Evolutionary conservation across 257 asterid species (phyloP), one percentile per base, ranked within the genome.

Genomic region (Solanum sparsipilum): DNA sequence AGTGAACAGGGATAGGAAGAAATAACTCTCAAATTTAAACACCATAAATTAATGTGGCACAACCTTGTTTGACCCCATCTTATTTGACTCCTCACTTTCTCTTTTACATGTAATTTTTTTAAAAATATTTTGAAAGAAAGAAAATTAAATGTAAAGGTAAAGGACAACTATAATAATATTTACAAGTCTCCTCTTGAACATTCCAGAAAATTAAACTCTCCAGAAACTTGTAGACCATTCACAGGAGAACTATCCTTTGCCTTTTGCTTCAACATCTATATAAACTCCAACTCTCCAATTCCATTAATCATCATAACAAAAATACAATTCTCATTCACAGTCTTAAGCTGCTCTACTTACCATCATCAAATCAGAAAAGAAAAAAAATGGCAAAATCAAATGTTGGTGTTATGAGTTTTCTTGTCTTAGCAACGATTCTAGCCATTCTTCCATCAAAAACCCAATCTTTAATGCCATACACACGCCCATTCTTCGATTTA

Each of bases 401-500:
- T 39, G 25, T 68, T 23, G 4, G 27, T 27, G 13, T 20, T 16
- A 16, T 32, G 44, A 84, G 46, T 32, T 71, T 81, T 5, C 85
- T 91, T 2, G 76, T 39, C 1, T 23, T 86, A 7, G 67, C 84
- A 23, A 2, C 46, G 11, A 18, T 48, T 6, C 11, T 71, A 1
- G 9, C 75, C 10, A 2, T 89, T n/a, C n/a, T 71, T 8, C 87
- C 91, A 3, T 11, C 60, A 20, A 86, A 56, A 44, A 34, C 90
- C 5, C 35, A 88, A 12, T 90, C 91, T 65, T 85, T 89, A 12
- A 83, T 89, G 9, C 92, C 94, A 5, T 90, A 87, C 87, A 39
- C 89, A 0, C 91, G 88, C 1, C 36, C 89, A 21, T 25, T 90
- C 16, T 86, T 58, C 63, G 93, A 92, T 78, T 1, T 78, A 76